Base-by-base conservation (phyloP, 345 rosid species). In the Eucalyptus shirleyi region DNA sequence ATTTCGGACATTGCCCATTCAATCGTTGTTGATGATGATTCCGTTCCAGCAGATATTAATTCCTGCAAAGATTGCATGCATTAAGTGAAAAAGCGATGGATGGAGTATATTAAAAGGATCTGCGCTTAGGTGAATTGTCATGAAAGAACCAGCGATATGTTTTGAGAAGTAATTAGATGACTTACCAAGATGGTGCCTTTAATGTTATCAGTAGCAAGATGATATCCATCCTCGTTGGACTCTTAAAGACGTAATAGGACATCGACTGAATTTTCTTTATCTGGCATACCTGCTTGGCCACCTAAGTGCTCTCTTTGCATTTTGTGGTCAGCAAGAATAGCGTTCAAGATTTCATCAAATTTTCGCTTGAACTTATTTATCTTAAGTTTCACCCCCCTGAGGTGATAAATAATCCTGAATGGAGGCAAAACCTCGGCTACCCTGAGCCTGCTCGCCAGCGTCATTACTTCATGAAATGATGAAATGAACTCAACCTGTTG, bases 1-100 rank as follows among this genome's bases (percentile, higher is more conserved):
- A 93, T 56, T 77, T 91, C 91, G 2, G 93, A 86, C 90, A 93
- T 89, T 37, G 91, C 91, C 93, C 93, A 90, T 7, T 72, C 88
- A 44, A 92, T 15, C 0, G 86, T 49, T 34, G 88, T 21, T 2
- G 91, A 16, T 1, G 88, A 86, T 40, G n/a, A 90, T 32, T 56
- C 87, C 7, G 83, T 87, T 37, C n/a, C n/a, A n/a, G n/a, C n/a
- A n/a, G n/a, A n/a, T n/a, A n/a, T n/a, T n/a, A n/a, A n/a, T n/a
- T n/a, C 89, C 88, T 90, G 60, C 60, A 56, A 56, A 55, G 60
- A 55, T 21, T 55, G 60, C 60, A 55, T 55, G 60, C 60, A 23
- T 55, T 21, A 21, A 9, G 60, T 0, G 2, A 55, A 21, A 55
- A 56, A 56, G 60, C 60, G 60, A 56, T 56, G 60, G 28, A 56